Evolutionary conservation across 495 filamentous ascomycete species (phyloP), one percentile per base, ranked within the genome.

Genomic region (Gamarada debralockiae): DNA sequence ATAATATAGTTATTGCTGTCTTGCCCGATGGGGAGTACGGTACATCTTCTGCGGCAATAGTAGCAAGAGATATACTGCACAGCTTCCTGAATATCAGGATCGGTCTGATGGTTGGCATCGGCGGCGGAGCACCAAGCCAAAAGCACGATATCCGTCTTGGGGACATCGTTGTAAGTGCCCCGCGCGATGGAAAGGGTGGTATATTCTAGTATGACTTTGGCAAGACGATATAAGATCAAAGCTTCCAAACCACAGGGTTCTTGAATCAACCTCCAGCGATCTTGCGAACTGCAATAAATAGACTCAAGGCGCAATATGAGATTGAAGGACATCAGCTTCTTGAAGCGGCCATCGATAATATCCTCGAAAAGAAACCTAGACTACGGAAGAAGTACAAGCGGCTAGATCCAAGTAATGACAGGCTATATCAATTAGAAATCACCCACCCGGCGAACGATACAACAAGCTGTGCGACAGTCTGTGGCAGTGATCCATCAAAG

Each of bases 51-150:
- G 42, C 42, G 9, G 51, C 51, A 25, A 27, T 2, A 3, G 51
- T 54, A n/a, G n/a, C n/a, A n/a, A n/a, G n/a, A n/a, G n/a, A n/a
- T n/a, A n/a, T n/a, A n/a, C n/a, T n/a, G n/a, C 7, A 14, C 8
- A 47, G 14, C 14, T 54, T 54, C 25, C 58, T 42, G 24, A 24
- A 29, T 1, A 56, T 66, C 17, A 46, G 55, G 17, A 15, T 62
- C 31, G 42, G 56, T 29, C 51, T 65, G 14, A 61, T 67, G 58
- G 63, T 67, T 3, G 60, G 63, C n/a, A 67, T 67, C 9, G 61
- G 59, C 1, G 61, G 60, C 2, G 63, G 65, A 0, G 65, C 48
- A 9, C 65, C 63, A 14, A 63, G 55, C 22, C 27, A n/a, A 10
- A 60, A 57, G 13, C 57, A 67, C 50, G 60, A 69, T 48, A 63